Evolutionary conservation across 2,329 filamentous ascomycete species (phyloP).

Genomic region (Botrytis fragariae): DNA sequence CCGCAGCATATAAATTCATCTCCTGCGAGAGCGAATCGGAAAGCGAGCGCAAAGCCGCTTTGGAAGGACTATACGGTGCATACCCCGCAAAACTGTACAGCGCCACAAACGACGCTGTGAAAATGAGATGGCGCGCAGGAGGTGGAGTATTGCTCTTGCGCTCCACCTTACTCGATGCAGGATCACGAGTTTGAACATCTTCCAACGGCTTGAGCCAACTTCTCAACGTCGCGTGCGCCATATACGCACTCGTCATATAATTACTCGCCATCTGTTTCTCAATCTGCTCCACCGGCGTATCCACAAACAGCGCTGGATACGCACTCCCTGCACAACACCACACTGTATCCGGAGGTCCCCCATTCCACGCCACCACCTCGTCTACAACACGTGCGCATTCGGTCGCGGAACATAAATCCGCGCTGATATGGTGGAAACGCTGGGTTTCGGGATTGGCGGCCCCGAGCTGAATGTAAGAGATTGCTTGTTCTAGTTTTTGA

Average conservation of each 20-base stretch:
- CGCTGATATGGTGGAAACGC: constrained; percentile 17
- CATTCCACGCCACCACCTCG: constrained; percentile 75
- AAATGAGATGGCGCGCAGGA: constrained; percentile 64
- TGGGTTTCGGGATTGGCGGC: neutral
- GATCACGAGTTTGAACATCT: constrained; percentile 26
- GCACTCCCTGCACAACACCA: constrained; percentile 82
- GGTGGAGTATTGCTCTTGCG: constrained; percentile 26
- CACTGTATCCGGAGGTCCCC: constrained; percentile 73
- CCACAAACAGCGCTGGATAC: constrained; percentile 71
- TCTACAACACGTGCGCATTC: constrained; percentile 49
- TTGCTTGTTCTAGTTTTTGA: constrained; percentile 56
- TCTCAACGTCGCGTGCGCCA: constrained; percentile 74
- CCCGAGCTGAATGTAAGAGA: constrained; percentile 7
- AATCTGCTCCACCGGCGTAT: constrained; percentile 64
- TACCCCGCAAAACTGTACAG: constrained; percentile 80
- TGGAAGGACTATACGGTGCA: constrained; percentile 74
- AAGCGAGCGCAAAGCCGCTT: constrained; percentile 77
- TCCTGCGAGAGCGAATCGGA: constrained; percentile 82
- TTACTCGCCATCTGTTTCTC: constrained; percentile 84
- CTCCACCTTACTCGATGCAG: neutral
- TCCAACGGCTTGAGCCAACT: constrained; percentile 61
- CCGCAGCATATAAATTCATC: constrained; percentile 76
- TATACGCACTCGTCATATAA: constrained; percentile 80
- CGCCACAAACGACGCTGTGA: constrained; percentile 74
- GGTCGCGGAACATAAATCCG: neutral